Conservation (phyloP, 2,329 filamentous ascomycete genomes). For the Talaromyces albobiverticillius region DNA sequence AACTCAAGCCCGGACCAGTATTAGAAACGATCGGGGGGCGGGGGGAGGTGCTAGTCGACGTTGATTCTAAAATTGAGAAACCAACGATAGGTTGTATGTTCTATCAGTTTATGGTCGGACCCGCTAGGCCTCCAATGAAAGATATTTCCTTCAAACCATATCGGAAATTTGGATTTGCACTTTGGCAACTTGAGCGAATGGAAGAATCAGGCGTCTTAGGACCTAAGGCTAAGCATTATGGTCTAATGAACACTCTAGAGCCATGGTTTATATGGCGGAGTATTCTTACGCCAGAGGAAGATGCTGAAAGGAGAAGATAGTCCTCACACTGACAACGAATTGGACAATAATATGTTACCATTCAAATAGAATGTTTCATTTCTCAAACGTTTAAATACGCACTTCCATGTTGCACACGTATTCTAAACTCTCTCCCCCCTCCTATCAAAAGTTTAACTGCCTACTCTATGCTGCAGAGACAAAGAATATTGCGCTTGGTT, state of each 20-base stretch:
- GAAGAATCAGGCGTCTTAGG: neutral
- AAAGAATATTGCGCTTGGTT: too few relatives aligned
- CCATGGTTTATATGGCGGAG: neutral
- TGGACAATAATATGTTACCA: too few relatives aligned
- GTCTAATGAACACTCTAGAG: neutral
- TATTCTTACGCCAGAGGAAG: conserved; percentile 19
- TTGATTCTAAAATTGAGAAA: neutral
- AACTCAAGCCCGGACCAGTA: neutral
- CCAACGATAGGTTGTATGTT: neutral
- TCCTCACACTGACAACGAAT: too few relatives aligned
- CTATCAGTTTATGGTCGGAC: neutral
- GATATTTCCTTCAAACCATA: neutral
- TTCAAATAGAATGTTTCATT: too few relatives aligned
- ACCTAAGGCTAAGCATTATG: neutral
- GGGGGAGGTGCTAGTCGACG: neutral
- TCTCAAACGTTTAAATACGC: too few relatives aligned
- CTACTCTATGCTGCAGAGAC: too few relatives aligned
- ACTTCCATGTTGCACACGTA: too few relatives aligned
- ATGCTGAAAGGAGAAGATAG: conserved; percentile 24
- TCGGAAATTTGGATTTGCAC: conserved; percentile 1
- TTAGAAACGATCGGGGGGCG: neutral
- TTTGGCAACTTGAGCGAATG: neutral
- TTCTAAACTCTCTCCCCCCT: too few relatives aligned
- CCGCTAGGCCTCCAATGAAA: neutral
- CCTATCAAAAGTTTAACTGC: too few relatives aligned